Conservation (phyloP, 257 asterid genomes). For the Petunia secreta region DNA sequence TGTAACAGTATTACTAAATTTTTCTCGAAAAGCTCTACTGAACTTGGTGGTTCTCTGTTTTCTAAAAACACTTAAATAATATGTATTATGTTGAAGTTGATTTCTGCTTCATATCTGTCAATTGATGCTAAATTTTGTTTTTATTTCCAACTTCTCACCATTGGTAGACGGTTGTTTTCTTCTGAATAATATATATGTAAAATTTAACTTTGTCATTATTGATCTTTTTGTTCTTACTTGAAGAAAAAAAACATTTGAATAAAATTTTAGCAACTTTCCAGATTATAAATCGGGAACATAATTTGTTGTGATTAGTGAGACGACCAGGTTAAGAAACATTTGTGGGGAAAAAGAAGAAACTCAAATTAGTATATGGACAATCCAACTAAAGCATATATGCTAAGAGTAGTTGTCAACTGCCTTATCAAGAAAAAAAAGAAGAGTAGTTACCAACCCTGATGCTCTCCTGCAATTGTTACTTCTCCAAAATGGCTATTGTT, state of each 20-base stretch:
- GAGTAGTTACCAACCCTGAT: no score
- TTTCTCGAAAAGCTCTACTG: background rate
- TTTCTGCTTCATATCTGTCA: constrained; percentile 8
- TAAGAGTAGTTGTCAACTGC: background rate
- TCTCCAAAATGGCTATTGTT: no score
- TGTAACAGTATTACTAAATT: background rate
- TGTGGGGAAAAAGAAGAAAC: background rate
- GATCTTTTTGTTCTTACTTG: background rate
- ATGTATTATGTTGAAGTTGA: constrained; percentile 12
- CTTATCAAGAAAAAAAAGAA: no score
- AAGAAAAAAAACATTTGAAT: background rate
- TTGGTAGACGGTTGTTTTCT: constrained; percentile 9
- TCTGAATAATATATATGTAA: background rate
- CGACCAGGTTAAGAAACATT: background rate
- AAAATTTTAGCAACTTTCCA: background rate
- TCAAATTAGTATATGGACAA: background rate
- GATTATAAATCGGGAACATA: background rate
- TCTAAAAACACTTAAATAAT: background rate
- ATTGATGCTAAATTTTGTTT: background rate
- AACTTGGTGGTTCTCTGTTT: background rate
- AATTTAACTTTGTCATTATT: background rate
- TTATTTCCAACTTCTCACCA: background rate
- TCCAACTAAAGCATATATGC: background rate
- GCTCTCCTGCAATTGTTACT: no score
- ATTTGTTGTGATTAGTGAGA: background rate